Conservation (phyloP, 371 early-diverging fungal genomes). For the Mucor sp. region DNA sequence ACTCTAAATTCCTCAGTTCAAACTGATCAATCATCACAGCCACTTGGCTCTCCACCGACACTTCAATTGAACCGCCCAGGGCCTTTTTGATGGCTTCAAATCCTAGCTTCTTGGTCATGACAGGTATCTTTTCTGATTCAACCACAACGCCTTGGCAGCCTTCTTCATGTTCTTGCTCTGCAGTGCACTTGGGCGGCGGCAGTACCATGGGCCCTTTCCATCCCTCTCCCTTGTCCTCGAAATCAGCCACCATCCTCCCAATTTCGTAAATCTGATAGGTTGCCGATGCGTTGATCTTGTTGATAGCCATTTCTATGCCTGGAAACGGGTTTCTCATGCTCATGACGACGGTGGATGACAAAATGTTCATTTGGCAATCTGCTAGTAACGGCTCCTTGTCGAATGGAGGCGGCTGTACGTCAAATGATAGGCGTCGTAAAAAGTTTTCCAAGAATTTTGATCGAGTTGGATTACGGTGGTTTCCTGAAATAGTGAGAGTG, state of each 20-base stretch:
- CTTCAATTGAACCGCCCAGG: constrained; percentile 39
- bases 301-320: constrained; percentile 34
- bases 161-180: too few species aligned
- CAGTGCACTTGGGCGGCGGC: constrained; percentile 25
- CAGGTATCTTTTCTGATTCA: constrained; percentile 43
- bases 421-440: constrained; percentile 32
- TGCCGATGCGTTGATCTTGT: constrained; percentile 43
- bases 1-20: constrained; percentile 26
- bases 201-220: constrained; percentile 27
- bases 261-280: constrained; percentile 32
- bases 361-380: constrained; percentile 43
- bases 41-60: constrained; percentile 41
- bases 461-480: constrained; percentile 38
- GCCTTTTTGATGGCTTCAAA: constrained; percentile 44
- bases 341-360: constrained; percentile 46
- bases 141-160: constrained; percentile 27
- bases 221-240: constrained; percentile 30
- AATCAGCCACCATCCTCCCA: constrained; percentile 39
- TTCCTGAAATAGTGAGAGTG: constrained; percentile 41
- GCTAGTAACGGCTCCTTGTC: constrained; percentile 34
- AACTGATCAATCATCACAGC: constrained; percentile 38
- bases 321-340: constrained; percentile 47
- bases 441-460: constrained; percentile 27
- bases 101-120: constrained; percentile 40
- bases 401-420: constrained; percentile 36